Conservation (phyloP, 1,139 yeast species). For the Yamadazyma sp. region DNA sequence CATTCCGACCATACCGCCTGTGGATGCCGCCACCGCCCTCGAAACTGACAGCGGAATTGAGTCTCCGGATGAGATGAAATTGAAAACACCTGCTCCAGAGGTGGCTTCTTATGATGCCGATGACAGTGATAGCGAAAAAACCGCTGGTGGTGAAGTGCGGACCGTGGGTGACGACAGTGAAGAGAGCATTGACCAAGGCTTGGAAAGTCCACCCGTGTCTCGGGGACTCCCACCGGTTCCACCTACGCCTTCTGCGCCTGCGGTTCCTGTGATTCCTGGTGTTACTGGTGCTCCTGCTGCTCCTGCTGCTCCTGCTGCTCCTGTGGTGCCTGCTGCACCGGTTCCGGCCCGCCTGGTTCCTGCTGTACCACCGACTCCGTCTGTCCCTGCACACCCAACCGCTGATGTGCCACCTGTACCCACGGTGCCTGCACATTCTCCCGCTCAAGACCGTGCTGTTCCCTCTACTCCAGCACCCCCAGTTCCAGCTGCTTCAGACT, state of each 20-base stretch:
- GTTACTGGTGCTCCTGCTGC: background rate
- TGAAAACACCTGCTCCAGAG: slow-evolving; percentile 27
- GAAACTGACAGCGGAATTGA: slow-evolving; percentile 17
- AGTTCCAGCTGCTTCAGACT: slow-evolving; percentile 5
- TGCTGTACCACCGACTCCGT: background rate
- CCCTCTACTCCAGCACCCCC: slow-evolving; percentile 9
- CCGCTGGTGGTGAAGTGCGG: background rate
- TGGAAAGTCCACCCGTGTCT: background rate
- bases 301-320: background rate
- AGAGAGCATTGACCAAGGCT: no score
- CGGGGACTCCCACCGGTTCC: slow-evolving; percentile 5
- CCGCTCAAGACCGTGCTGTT: slow-evolving; percentile 1
- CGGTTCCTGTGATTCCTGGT: slow-evolving; percentile 4
- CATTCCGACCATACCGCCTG: slow-evolving; percentile 10
- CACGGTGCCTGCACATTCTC: background rate
- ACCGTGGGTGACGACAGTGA: background rate
- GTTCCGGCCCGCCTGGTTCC: slow-evolving; percentile 2
- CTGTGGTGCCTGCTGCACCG: background rate
- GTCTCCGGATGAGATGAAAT: slow-evolving; percentile 5
- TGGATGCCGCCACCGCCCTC: slow-evolving; percentile 18
- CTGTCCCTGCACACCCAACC: background rate
- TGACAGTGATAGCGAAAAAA: slow-evolving; percentile 34
- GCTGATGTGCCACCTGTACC: slow-evolving; percentile 2
- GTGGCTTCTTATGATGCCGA: slow-evolving; percentile 47
- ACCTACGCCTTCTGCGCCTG: background rate